Evolutionary conservation across 192 early-diverging fungal genomes (phyloP).

Genomic region (Backusella tuberculispora): DNA sequence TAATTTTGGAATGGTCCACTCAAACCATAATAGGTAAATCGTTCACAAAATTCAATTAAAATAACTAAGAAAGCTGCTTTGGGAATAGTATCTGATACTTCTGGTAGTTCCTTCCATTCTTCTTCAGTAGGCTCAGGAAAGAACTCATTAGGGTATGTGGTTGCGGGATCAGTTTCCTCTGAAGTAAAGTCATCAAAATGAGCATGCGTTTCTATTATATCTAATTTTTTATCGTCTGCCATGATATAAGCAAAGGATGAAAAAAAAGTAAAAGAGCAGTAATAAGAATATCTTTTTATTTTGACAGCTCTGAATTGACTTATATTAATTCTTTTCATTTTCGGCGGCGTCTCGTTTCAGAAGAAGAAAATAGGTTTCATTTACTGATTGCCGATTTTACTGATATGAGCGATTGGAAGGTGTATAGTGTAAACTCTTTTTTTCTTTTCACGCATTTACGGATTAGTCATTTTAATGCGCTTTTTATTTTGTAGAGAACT

Average conservation of each 20-base stretch:
- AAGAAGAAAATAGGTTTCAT: not conserved
- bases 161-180: not conserved
- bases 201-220: conserved; percentile 4
- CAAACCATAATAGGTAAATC: conserved; percentile 69
- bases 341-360: not conserved
- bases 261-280: not conserved
- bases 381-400: not conserved
- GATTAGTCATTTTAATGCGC: not conserved
- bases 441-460: not conserved
- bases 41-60: conserved; percentile 65
- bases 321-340: not conserved
- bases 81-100: conserved; percentile 67
- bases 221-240: conserved; percentile 10
- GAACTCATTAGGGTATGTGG: not conserved
- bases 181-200: not conserved
- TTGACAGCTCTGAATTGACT: not conserved
- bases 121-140: conserved; percentile 57
- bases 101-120: conserved; percentile 58
- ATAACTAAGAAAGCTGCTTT: conserved; percentile 57
- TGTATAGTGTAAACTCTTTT: not conserved
- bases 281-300: not conserved
- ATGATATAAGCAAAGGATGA: not conserved
- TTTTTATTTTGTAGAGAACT: not conserved
- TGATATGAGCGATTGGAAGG: not conserved
- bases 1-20: conserved; percentile 58